These are phyloP conservation scores for Penicillium hesseltinei DNA, from an alignment of 2,329 filamentous ascomycete genomes.

Conservation along the genomic window DNA sequence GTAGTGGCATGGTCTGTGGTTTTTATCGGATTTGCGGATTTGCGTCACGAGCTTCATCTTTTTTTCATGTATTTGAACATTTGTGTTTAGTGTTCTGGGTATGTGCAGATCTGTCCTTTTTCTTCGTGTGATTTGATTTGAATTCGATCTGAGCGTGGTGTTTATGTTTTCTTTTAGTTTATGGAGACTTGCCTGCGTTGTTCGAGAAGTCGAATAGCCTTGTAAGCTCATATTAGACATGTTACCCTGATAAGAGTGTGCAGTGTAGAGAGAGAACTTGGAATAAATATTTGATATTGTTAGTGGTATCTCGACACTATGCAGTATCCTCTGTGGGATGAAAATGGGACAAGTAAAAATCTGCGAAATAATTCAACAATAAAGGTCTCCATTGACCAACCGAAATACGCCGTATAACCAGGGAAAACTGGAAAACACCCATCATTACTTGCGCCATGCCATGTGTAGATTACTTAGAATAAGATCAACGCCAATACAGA, in stretches of 20 bases:
- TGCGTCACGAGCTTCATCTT: neutral
- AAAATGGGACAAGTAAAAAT: neutral
- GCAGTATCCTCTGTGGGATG: neutral
- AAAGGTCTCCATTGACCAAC: neutral
- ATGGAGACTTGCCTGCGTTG: neutral
- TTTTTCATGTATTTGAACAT: constrained; percentile 3
- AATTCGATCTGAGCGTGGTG: constrained; percentile 1
- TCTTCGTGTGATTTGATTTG: constrained; percentile 3
- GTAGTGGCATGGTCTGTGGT: neutral
- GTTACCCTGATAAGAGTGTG: neutral
- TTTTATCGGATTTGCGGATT: neutral
- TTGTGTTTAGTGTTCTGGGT: neutral
- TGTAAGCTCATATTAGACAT: neutral
- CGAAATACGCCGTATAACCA: neutral
- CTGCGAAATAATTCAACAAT: neutral
- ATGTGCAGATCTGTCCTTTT: neutral
- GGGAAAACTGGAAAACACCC: neutral
- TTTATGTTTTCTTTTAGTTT: constrained; percentile 4
- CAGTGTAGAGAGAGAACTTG: neutral
- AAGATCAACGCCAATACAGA: constrained; percentile 2
- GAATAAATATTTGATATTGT: neutral
- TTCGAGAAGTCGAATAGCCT: neutral
- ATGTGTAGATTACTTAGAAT: constrained; percentile 11
- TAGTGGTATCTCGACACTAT: neutral
- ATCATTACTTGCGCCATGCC: constrained; percentile 5